These are phyloP conservation scores for Rosa persica DNA, from an alignment of 306 rosid genomes.

Conservation along the genomic window DNA sequence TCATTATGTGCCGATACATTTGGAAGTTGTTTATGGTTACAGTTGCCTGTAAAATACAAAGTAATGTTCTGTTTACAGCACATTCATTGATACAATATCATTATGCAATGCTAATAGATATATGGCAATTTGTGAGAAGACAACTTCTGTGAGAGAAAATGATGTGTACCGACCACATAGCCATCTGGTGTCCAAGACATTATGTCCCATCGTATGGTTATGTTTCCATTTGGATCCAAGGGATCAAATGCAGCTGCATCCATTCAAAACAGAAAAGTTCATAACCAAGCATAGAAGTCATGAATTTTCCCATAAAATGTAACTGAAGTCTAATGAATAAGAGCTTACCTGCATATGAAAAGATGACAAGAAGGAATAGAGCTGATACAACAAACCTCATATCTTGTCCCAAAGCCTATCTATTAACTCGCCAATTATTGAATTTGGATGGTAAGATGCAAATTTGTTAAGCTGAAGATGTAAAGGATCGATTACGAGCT, in stretches of 20 bases:
- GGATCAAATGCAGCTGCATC: constrained; percentile 79
- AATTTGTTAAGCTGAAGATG: constrained; percentile 5
- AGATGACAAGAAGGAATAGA: constrained; percentile 44
- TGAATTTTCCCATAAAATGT: background rate
- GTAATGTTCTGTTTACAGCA: background rate
- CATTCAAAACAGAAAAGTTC: background rate
- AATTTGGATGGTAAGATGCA: background rate
- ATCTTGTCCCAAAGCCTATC: background rate
- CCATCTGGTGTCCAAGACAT: constrained; percentile 97
- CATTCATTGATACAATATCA: background rate
- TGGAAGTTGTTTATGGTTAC: constrained; percentile 85
- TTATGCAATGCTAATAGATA: background rate
- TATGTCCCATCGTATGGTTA: constrained; percentile 87
- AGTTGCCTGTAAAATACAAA: constrained; percentile 44
- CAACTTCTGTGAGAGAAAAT: background rate
- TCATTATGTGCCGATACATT: constrained; percentile 85
- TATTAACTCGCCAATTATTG: background rate
- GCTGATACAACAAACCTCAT: constrained; percentile 53
- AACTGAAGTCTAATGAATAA: background rate
- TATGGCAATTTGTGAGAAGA: background rate
- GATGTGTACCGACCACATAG: constrained; percentile 60
- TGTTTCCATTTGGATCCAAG: constrained; percentile 88
- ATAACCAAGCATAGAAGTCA: background rate
- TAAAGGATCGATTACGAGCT: constrained; percentile 7
- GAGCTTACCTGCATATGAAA: constrained; percentile 57